Percentiles rank a stretch among this genome's conserved stretches.
phyloP scores from a whole-genome alignment of 768 basidiomycete species.

The Phylloporus scabripes region DNA sequence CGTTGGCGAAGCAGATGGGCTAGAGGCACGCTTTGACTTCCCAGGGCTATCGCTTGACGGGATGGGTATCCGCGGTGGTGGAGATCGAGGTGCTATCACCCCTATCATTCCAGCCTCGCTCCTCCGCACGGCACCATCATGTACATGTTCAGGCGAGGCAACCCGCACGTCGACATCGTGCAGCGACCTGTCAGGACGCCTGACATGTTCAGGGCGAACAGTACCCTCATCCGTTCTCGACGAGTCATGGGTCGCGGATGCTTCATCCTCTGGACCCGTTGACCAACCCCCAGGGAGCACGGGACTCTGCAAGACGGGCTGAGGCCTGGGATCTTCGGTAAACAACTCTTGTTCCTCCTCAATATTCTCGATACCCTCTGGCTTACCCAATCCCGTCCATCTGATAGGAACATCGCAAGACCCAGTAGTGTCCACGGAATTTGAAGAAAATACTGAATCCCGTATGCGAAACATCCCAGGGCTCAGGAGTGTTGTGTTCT shows the following conservation, averaged over 20 bases:
- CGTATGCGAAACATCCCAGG: constrained; percentile 51
- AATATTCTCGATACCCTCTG: constrained; percentile 35
- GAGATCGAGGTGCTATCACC: constrained; percentile 35
- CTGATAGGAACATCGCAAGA: constrained; percentile 52
- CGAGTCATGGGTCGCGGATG: constrained; percentile 25
- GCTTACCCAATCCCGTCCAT: constrained; percentile 49
- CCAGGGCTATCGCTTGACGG: constrained; percentile 24
- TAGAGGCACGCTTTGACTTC: constrained; percentile 20
- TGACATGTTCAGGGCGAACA: constrained; percentile 24
- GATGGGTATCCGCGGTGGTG: constrained; percentile 24
- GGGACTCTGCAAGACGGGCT: constrained; percentile 30
- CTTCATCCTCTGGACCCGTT: constrained; percentile 48
- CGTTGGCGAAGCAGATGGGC: constrained; percentile 29
- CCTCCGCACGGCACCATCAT: constrained; percentile 42
- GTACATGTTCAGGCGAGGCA: constrained; percentile 48
- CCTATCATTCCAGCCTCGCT: constrained; percentile 62
- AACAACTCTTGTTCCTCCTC: constrained; percentile 31
- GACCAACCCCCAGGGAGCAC: constrained; percentile 53
- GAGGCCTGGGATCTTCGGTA: constrained; percentile 21
- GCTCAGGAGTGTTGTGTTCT: constrained; percentile 41
- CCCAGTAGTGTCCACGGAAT: constrained; percentile 38
- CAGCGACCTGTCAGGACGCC: constrained; percentile 32
- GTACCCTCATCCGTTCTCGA: constrained; percentile 25
- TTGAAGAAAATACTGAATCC: constrained; percentile 57
- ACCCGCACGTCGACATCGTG: constrained; percentile 50